Base-by-base conservation (phyloP, 2,329 filamentous ascomycete species). In the Cytospora piceae region DNA sequence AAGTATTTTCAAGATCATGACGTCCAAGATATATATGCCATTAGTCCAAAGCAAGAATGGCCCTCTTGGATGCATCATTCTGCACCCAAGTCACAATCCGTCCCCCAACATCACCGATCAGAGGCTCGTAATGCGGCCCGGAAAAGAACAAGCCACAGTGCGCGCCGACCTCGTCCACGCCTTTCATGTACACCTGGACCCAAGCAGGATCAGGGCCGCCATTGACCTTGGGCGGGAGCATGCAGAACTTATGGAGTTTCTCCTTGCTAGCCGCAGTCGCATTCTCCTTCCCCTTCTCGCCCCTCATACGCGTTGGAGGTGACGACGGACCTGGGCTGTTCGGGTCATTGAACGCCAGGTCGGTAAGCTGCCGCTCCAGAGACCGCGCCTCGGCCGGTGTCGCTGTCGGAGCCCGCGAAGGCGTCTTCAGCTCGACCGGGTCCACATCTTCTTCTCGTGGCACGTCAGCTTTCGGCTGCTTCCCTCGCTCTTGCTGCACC, bases 121-220 rank as follows among this genome's bases (percentile, higher is more conserved):
- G 78, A 69, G 78, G 79, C 71, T 93, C 90, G 73, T 95, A 94
- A 65, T 91, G 89, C 67, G 87, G 83, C 8, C 90, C 88, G 0
- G 87, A 78, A 15, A 92, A 86, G 78, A 96, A 97, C 60, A 97
- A 79, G 0, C 90, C 89, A 68, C 92, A 94, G 74, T 96, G 93
- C 12, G 93, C 94, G 8, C 87, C 88, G 0, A 96, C 90, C 76
- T 96, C 92, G 73, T 96, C 93, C 67, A 95, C 87, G 61, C 87
- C 88, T 65, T 90, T 85, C 91, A 97, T 95, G 72, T 88, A 89
- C 3, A 97, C 85, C 54, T 89, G 83, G 0, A 93, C 80, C 93
- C 94, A 97, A 20, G 88, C 86, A 5, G 84, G 79, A 74, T 96
- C 92, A 53, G 82, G 79, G 67, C 81, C 79, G 8, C 87, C 87